Conservation (phyloP, 1,284 basidiomycete species). For the Chalciporus sp. region DNA sequence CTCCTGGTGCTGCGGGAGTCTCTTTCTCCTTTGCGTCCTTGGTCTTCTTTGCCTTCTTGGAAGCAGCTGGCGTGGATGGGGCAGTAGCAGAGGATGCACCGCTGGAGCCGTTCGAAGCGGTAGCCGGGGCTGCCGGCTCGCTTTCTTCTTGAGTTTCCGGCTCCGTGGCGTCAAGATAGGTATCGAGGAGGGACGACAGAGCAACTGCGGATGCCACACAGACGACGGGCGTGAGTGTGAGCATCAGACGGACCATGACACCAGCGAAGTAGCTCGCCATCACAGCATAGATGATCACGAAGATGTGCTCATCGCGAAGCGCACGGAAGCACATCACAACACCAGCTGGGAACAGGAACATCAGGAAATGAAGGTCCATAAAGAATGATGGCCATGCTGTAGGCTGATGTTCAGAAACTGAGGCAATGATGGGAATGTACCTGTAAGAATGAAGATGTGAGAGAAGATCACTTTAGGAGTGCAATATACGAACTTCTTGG, state of each 20-base stretch:
- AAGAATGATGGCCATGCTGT: conserved; percentile 99
- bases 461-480: conserved; percentile 3
- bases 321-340: conserved; percentile 93
- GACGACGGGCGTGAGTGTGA: conserved; percentile 89
- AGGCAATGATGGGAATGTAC: conserved; percentile 98
- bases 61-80: conserved; percentile 34
- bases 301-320: conserved; percentile 95
- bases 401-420: conserved; percentile 99
- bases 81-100: conserved; percentile 26
- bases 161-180: conserved; percentile 79
- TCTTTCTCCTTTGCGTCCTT: conserved; percentile 43
- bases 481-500: conserved; percentile 75
- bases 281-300: conserved; percentile 97
- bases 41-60: conserved; percentile 67
- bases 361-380: conserved; percentile 98
- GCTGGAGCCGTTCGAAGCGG: conserved; percentile 30
- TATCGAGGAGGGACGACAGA: conserved; percentile 86
- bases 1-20: conserved; percentile 38
- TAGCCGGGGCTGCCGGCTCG: conserved; percentile 26
- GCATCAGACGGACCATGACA: conserved; percentile 98
- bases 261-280: conserved; percentile 98
- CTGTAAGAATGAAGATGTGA: conserved; percentile 41
- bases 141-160: conserved; percentile 50
- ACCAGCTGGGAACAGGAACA: conserved; percentile 97
- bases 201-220: conserved; percentile 93